Evolutionary conservation across 495 filamentous ascomycete genomes (phyloP), one percentile per base, ranked within the genome.

Genomic region (Penicillium robsamsonii): DNA sequence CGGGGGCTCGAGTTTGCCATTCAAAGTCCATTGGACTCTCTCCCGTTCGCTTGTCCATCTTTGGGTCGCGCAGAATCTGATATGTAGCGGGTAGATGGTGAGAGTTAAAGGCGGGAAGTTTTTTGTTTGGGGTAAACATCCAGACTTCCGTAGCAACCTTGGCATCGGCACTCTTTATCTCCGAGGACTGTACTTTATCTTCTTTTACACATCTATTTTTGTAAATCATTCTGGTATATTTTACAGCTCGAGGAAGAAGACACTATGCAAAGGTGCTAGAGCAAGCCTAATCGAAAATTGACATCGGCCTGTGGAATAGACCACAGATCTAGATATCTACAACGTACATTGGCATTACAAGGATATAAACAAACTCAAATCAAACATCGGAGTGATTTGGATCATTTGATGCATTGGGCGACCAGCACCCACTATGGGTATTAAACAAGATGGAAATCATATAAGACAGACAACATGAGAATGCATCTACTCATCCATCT

Each of bases 401-500:
- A 41, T 52, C 10, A 30, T 31, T 52, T 31, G 24, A 51, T 42
- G 24, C 50, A 43, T 30, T 8, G 27, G 50, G 50, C 27, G 50
- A 30, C 50, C 50, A 52, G 50, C 47, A 53, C 27, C 53, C 33
- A 17, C n/a, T 22, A 47, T 20, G 45, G 27, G 30, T 47, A 55
- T 46, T 57, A 48, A 24, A 52, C 24, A 20, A 25, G 22, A 53
- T 40, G 50, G 41, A 57, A 53, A 47, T 29, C 46, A n/a, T 7
- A 24, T 15, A 7, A 13, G 41, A 33, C 42, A 42, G 25, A 12
- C 4, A 29, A 17, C 25, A 22, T 35, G 3, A 46, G 12, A 24
- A 52, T 31, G 15, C 29, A 24, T 38, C 45, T 65, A 94, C 61
- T 90, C 88, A 76, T 97, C 92, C 86, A 92, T 92, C 81, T 96